A percentile compares a stretch with the other conserved stretches of the same genome.
phyloP scores from a whole-genome alignment of 441 rosid genomes.

The Macaranga tanarius region DNA sequence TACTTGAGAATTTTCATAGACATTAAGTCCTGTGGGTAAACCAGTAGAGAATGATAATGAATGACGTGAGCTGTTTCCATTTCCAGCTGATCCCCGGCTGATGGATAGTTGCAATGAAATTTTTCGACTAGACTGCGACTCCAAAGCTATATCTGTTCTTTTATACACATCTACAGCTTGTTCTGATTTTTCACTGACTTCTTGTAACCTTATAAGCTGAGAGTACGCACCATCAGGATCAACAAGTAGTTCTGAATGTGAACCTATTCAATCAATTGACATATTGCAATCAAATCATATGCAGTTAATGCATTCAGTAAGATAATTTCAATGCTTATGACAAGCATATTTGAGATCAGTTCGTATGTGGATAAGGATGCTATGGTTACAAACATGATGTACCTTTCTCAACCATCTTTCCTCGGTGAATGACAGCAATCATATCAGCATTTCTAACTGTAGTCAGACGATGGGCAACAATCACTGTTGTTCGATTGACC shows the following conservation, averaged over 20 bases:
- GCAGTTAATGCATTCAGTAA: no score
- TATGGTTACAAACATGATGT: background rate
- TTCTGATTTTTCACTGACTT: constrained; percentile 36
- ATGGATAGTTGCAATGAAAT: constrained; percentile 41
- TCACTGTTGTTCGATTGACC: constrained; percentile 36
- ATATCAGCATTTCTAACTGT: constrained; percentile 64
- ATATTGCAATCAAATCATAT: no score
- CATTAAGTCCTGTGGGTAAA: constrained; percentile 36
- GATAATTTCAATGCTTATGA: no score
- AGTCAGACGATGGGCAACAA: constrained; percentile 62
- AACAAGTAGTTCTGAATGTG: constrained; percentile 52
- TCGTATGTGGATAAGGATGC: no score
- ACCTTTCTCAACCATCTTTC: constrained; percentile 83
- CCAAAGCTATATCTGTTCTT: constrained; percentile 20
- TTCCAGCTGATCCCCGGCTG: constrained; percentile 47
- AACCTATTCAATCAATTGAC: constrained; percentile 38
- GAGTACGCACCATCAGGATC: constrained; percentile 53
- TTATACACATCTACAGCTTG: constrained; percentile 27
- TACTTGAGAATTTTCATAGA: constrained; percentile 13
- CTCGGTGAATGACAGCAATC: constrained; percentile 73
- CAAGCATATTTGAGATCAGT: no score
- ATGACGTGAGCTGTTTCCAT: constrained; percentile 17
- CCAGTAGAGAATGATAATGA: constrained; percentile 48
- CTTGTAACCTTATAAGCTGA: constrained; percentile 55
- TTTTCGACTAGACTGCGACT: constrained; percentile 37